Evolutionary conservation across 306 rosid species (phyloP), one percentile per base, ranked within the genome.

Genomic region (Herpetospermum pedunculosum): DNA sequence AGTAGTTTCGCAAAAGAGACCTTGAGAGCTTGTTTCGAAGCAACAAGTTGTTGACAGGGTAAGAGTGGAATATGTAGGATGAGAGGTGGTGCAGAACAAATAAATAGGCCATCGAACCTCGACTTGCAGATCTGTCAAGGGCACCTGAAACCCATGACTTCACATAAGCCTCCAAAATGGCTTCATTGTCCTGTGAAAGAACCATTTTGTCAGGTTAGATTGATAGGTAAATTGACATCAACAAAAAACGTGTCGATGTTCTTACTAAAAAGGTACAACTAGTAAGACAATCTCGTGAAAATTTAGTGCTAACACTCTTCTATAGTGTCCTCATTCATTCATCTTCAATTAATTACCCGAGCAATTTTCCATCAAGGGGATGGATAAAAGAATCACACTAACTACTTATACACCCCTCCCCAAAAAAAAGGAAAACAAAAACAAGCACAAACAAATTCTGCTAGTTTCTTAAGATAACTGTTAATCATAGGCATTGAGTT

Each of bases 121-220:
- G 91, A 75, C 41, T 79, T 43, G 84, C 91, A 82, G 98, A 90
- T 80, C 86, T 89, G 75, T 91, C 95, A 21, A 94, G 96, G 74
- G 96, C 87, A 73, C 92, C 96, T 59, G 92, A 86, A 77, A 79
- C 83, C 98, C 98, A 94, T 3, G 98, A 83, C 77, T 91, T 94
- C 72, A 82, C 76, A 77, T 91, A 94, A 48, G 90, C 96, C 82
- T 86, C 92, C 87, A 94, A 81, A 75, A 91, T 71, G 53, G 58
- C 91, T 72, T 70, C 87, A 76, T 89, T 82, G 79, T 94, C 92
- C 94, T 94, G 92, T 75, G 63, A 58, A 73, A 44, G 47, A 79
- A 10, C 57, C 29, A 64, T 70, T 16, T 69, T 23, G 37, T 59
- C n/a, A 23, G 8, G n/a, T 64, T 64, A 64, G 72, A 38, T 64